These are phyloP conservation scores for Trichoderma koningiopsis DNA, from an alignment of 2,329 filamentous ascomycete species.

Conservation along the genomic window DNA sequence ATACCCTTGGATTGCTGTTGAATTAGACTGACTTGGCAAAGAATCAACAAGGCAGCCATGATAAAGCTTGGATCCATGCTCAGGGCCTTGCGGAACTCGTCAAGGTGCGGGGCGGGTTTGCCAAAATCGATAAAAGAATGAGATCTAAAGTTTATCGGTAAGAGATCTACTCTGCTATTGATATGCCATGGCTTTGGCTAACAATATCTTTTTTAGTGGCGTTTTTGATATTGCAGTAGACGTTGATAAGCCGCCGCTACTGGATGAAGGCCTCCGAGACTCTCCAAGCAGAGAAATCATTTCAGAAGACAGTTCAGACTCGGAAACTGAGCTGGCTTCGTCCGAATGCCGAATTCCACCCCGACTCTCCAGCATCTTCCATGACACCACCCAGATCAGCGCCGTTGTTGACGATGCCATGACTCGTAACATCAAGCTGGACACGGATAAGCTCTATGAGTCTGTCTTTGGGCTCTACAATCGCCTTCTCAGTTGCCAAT, in stretches of 20 bases:
- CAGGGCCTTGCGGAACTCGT: slow-evolving; percentile 16
- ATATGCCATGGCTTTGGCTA: neutral
- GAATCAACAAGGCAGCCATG: slow-evolving; percentile 4
- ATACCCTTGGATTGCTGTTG: neutral
- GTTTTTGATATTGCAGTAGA: slow-evolving; percentile 17
- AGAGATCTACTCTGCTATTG: neutral
- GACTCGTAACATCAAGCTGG: slow-evolving; percentile 3
- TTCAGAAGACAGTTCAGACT: neutral
- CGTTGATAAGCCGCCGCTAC: neutral
- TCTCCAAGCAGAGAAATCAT: neutral
- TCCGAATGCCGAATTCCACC: neutral
- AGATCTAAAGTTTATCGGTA: slow-evolving; percentile 22
- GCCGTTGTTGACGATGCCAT: slow-evolving; percentile 8
- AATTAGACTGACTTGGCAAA: neutral
- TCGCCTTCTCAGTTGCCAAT: slow-evolving; percentile 11
- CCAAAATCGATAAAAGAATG: neutral
- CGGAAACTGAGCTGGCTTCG: neutral
- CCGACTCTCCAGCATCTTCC: neutral
- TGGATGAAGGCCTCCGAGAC: slow-evolving; percentile 4
- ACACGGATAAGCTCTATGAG: slow-evolving; percentile 1
- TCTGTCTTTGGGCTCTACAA: slow-evolving; percentile 14
- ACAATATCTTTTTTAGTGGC: neutral
- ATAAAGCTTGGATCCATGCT: slow-evolving; percentile 15
- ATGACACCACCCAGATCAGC: neutral
- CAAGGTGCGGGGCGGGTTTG: slow-evolving; percentile 16